Evolutionary conservation across 306 rosid genomes (phyloP), one percentile per base, ranked within the genome.

Genomic region (Trifolium dubium): DNA sequence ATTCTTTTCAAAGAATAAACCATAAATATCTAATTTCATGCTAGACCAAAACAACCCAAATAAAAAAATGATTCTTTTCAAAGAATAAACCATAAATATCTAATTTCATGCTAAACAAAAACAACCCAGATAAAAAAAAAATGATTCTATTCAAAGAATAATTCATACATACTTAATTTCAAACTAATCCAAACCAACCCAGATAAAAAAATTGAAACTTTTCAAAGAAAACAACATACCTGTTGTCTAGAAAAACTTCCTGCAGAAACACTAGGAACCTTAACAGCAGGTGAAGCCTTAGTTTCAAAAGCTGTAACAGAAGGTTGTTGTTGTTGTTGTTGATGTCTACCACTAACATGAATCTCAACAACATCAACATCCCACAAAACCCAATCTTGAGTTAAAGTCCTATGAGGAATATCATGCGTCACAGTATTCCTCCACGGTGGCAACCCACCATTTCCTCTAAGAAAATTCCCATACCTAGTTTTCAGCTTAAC

Each of bases 371-470:
- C 65, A 41, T 94, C 99, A 28, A 94, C 81, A 23, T 77, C 85
- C 99, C 97, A 94, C 40, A 89, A 58, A 39, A 94, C 41, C 99
- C 99, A 92, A 58, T 94, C 97, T 77, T 89, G 99, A 0, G 96
- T 94, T 0, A 73, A 74, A 11, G 97, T 86, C 58, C 97, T 76
- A 6, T 85, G 90, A 0, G 99, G 99, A 15, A 87, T 67, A 41
- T 94, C 99, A 53, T 90, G 96, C 17, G 99, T 94, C 7, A 94
- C 87, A 3, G 96, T 87, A 81, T 94, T 92, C 17, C 95, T 59
- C 99, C 99, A 94, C 1, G 97, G 97, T 0, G 99, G 99, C 17
- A 94, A 5, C 0, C 97, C 96, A 0, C 96, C 96, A 43, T 94
- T 94, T 2, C 90, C 99, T 9, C 99, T 77, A 37, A 94, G 69